Percentiles rank a stretch among this genome's conserved stretches.
Evolutionary conservation across 2,329 filamentous ascomycete species (phyloP).

Genomic region (Cladosporium sphaerospermum): DNA sequence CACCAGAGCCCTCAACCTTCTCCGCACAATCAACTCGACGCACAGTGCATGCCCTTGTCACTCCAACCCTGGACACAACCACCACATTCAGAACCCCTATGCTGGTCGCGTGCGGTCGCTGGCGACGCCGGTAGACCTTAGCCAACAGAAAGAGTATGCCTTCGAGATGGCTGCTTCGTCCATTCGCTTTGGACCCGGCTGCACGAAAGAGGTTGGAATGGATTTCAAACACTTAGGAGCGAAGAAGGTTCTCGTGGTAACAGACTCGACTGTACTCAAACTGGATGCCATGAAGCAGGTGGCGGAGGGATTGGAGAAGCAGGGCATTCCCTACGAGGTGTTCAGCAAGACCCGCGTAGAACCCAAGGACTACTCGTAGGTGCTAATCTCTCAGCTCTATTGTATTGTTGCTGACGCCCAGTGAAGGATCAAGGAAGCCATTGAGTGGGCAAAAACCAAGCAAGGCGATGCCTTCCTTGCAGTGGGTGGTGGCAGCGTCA

Average conservation of each 20-base stretch:
- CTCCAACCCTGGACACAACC: slow-evolving; percentile 66
- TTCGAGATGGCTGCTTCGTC: slow-evolving; percentile 97
- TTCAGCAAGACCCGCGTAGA: slow-evolving; percentile 78
- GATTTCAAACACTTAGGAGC: slow-evolving; percentile 88
- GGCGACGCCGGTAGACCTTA: slow-evolving; percentile 69
- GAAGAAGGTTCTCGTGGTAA: slow-evolving; percentile 85
- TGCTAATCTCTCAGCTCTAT: slow-evolving; percentile 13
- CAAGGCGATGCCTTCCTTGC: slow-evolving; percentile 84
- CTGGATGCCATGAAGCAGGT: slow-evolving; percentile 88
- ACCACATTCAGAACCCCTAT: slow-evolving; percentile 47
- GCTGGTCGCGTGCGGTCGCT: slow-evolving; percentile 46
- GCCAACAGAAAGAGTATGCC: slow-evolving; percentile 85
- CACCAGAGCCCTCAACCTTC: slow-evolving; percentile 61
- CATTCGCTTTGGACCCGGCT: slow-evolving; percentile 88
- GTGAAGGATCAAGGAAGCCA: slow-evolving; percentile 74
- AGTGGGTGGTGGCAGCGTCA: slow-evolving; percentile 87
- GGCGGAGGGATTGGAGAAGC: slow-evolving; percentile 67
- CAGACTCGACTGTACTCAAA: slow-evolving; percentile 73
- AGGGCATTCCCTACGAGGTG: slow-evolving; percentile 74
- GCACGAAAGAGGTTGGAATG: slow-evolving; percentile 96
- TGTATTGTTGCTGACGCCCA: background rate
- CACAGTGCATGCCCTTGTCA: slow-evolving; percentile 81
- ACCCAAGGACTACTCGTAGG: slow-evolving; percentile 87
- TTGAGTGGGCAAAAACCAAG: slow-evolving; percentile 76
- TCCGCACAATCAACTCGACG: slow-evolving; percentile 88